Conservation (phyloP, 768 basidiomycete genomes). For the Dentipellis sp. region DNA sequence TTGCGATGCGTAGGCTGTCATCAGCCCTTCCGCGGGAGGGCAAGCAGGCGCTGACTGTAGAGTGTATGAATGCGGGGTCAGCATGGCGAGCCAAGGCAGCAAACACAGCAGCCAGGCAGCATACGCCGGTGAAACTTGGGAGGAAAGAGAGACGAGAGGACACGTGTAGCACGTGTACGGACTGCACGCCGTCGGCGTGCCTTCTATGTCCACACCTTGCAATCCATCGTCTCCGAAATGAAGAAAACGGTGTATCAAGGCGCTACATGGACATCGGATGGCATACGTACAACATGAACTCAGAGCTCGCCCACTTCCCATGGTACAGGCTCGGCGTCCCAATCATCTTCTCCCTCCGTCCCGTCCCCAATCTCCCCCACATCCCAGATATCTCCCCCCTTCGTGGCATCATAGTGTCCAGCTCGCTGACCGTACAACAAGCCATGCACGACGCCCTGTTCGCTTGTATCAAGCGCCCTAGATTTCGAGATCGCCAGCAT, state of each 20-base stretch:
- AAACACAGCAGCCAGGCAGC: slow-evolving; percentile 1
- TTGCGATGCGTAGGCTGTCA: neutral
- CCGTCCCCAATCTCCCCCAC: slow-evolving; percentile 52
- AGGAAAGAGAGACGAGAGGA: neutral
- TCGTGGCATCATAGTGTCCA: slow-evolving; percentile 49
- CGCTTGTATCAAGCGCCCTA: slow-evolving; percentile 17
- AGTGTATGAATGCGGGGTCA: neutral
- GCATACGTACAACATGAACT: slow-evolving; percentile 17
- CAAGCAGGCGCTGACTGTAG: slow-evolving; percentile 1
- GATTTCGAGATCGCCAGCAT: slow-evolving; percentile 53
- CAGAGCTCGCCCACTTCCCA: slow-evolving; percentile 77
- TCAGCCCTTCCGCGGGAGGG: slow-evolving; percentile 3
- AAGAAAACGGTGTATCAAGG: neutral
- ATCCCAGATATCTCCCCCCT: slow-evolving; percentile 70
- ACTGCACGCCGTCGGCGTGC: slow-evolving; percentile 6
- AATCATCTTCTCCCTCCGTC: slow-evolving; percentile 27
- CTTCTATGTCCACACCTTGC: neutral
- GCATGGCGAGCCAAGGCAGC: slow-evolving; percentile 7
- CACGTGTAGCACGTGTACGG: slow-evolving; percentile 16
- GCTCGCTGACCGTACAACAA: slow-evolving; percentile 51
- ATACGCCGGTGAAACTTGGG: neutral
- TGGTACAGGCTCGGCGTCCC: slow-evolving; percentile 77
- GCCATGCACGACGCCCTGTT: slow-evolving; percentile 40
- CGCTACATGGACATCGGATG: slow-evolving; percentile 14
- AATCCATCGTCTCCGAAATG: slow-evolving; percentile 1